phyloP scores from a whole-genome alignment of 2,329 filamentous ascomycete genomes.

The Trichophyton equinum region DNA sequence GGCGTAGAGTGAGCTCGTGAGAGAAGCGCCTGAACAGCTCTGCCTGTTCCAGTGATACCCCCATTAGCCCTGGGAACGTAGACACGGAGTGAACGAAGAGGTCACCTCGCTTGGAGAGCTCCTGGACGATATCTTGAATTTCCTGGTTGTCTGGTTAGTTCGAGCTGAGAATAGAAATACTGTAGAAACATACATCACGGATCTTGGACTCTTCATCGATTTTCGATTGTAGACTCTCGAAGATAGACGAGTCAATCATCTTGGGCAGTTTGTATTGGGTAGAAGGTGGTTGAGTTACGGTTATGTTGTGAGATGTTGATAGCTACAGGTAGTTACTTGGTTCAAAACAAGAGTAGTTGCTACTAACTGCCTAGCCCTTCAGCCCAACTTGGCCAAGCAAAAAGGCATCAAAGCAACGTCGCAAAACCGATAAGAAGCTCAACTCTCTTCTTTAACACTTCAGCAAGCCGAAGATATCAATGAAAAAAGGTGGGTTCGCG shows the following conservation, averaged over 20 bases:
- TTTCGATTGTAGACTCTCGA: slow-evolving; percentile 73
- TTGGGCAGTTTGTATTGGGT: slow-evolving; percentile 11
- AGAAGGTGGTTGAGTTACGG: slow-evolving; percentile 9
- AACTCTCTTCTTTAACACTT: slow-evolving; percentile 45
- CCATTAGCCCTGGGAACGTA: background rate
- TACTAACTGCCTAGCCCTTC: too few relatives aligned
- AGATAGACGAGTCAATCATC: slow-evolving; percentile 70
- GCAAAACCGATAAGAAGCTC: too few relatives aligned
- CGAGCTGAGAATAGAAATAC: too few relatives aligned
- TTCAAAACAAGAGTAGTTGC: too few relatives aligned
- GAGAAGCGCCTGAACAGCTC: slow-evolving; percentile 67
- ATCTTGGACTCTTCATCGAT: slow-evolving; percentile 78
- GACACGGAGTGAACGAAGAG: background rate
- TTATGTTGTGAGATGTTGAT: background rate
- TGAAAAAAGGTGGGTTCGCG: slow-evolving; percentile 52
- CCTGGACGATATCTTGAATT: slow-evolving; percentile 67
- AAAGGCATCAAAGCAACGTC: too few relatives aligned
- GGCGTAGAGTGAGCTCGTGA: slow-evolving; percentile 84
- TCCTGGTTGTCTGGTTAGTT: slow-evolving; percentile 35
- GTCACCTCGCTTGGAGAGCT: slow-evolving; percentile 61
- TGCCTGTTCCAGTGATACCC: slow-evolving; percentile 36
- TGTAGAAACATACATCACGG: slow-evolving; percentile 48
- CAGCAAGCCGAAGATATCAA: slow-evolving; percentile 41
- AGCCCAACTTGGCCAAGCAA: too few relatives aligned
- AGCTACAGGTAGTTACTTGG: too few relatives aligned